A percentile compares a stretch with the other conserved stretches of the same genome.
phyloP scores from a whole-genome alignment of 2,329 filamentous ascomycete species.

The Venturia effusa region DNA sequence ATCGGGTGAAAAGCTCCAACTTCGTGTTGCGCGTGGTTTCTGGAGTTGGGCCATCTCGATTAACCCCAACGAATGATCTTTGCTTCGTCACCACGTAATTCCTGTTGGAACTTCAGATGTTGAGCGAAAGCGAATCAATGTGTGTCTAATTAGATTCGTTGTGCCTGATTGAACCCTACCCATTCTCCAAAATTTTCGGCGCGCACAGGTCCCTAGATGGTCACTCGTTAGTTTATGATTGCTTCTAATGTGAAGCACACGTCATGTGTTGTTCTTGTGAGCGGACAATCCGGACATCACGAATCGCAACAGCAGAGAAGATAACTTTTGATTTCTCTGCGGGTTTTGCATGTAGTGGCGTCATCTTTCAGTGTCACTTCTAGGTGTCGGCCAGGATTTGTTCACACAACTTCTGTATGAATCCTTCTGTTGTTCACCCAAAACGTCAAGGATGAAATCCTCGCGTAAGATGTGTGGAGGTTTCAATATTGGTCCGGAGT shows the following conservation, averaged over 20 bases:
- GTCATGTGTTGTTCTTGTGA: background rate
- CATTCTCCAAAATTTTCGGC: background rate
- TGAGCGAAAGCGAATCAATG: background rate
- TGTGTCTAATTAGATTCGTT: background rate
- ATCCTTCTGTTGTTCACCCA: background rate
- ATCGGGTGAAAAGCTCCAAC: too few relatives aligned
- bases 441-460: background rate
- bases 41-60: background rate
- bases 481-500: background rate
- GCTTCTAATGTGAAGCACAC: background rate
- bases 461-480: background rate
- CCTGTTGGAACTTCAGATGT: background rate
- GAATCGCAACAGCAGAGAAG: background rate
- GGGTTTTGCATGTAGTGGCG: too few relatives aligned
- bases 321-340: too few relatives aligned
- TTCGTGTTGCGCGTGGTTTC: too few relatives aligned
- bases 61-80: background rate
- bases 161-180: background rate
- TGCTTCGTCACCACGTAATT: background rate
- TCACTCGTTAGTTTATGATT: background rate
- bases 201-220: background rate
- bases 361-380: too few relatives aligned
- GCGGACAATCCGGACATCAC: background rate
- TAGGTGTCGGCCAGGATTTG: too few relatives aligned
- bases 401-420: background rate